These are phyloP conservation scores for Leishmania braziliensis DNA, from an alignment of 208 protist genomes.

Conservation along the genomic window DNA sequence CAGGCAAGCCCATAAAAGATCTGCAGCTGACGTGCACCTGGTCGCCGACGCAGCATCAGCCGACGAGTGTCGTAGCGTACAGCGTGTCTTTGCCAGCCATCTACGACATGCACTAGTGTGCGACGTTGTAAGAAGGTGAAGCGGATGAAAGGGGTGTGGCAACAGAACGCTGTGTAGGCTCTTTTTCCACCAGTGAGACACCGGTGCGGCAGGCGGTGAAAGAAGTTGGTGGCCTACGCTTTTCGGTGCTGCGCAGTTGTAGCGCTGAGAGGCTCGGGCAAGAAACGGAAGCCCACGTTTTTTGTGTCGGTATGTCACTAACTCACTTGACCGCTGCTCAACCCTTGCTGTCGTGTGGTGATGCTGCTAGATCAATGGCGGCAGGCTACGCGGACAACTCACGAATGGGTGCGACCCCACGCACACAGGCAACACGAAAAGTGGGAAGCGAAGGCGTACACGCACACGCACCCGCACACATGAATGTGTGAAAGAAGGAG, in stretches of 20 bases:
- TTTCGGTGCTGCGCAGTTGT: not conserved
- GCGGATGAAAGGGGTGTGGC: not conserved
- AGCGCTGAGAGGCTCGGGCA: not conserved
- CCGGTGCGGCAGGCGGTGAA: not conserved
- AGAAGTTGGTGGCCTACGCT: not conserved
- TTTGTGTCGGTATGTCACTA: not conserved
- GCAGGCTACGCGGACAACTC: not conserved
- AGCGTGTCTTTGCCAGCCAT: slow-evolving; percentile 49
- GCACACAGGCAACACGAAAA: not conserved
- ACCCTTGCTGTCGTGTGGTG: not conserved
- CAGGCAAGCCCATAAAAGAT: slow-evolving; percentile 56
- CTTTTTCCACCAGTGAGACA: not conserved
- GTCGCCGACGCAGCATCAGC: slow-evolving; percentile 20
- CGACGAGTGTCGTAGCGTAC: slow-evolving; percentile 49
- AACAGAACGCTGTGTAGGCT: not conserved
- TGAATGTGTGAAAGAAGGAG: not conserved
- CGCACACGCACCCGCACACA: not conserved
- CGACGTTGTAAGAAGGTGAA: not conserved
- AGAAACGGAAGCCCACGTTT: not conserved
- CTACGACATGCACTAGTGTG: slow-evolving; percentile 50
- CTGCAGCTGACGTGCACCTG: slow-evolving; percentile 41
- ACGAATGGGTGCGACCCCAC: not conserved
- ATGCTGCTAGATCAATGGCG: not conserved
- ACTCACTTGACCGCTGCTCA: not conserved
- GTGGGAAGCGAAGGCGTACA: not conserved